Evolutionary conservation across 345 rosid genomes (phyloP), one percentile per base, ranked within the genome.

Genomic region (Toxicodendron radicans): DNA sequence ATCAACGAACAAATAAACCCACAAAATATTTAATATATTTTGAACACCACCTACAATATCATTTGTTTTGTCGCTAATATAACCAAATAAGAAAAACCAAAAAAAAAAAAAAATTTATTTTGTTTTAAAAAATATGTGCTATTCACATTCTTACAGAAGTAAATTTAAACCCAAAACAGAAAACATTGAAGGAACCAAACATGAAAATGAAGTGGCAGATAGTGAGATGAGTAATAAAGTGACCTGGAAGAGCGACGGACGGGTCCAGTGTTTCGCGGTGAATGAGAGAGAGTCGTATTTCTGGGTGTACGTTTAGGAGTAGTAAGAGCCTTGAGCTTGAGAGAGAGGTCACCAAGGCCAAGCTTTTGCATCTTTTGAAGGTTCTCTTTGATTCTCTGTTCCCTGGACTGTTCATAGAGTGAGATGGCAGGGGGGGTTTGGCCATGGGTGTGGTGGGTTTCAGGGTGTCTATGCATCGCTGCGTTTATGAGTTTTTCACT

Each of bases 181-280:
- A 7, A 60, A 17, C 64, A 6, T 33, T 60, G 18, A 32, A 32
- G 43, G 7, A 33, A 18, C 46, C 16, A 32, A n/a, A 30, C 30
- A 38, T 16, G 32, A 57, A n/a, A 66, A 45, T 20, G 41, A 17
- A 9, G 30, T 35, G 10, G 23, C 20, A 10, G 66, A 27, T 38
- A 54, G 32, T 17, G 60, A 7, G 72, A 21, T 53, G 21, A 46
- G 17, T 0, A 61, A 66, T 32, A 35, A 71, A 68, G 69, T 61
- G 68, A 94, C 98, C 98, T 89, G 13, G 97, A 89, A 17, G 97
- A 94, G 38, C 92, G 87, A 70, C 97, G 87, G 49, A 68, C 70
- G 17, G 90, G 84, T 58, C 74, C 81, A 6, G 85, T 35, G 41
- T 70, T 20, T 1, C 38, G 64, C 35, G 52, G 72, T 17, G 74